Evolutionary conservation across 2,329 filamentous ascomycete genomes (phyloP), one percentile per base, ranked within the genome.

Genomic region (Colletotrichum liaoningense): DNA sequence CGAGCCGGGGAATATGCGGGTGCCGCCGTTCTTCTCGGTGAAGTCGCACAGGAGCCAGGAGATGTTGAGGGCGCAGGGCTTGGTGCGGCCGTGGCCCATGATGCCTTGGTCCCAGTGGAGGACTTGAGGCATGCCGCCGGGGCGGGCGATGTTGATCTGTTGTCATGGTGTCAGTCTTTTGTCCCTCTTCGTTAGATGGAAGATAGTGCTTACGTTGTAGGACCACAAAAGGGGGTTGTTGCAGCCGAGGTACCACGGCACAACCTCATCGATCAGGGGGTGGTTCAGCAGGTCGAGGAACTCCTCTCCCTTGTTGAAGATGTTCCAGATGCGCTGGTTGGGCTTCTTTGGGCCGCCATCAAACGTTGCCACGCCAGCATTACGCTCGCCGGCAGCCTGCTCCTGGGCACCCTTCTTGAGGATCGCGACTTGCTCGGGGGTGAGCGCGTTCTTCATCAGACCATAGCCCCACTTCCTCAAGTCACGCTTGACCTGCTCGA

Each of bases 291-390:
- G 9, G 14, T 70, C 67, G 0, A 70, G 12, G 1, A 70, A 70
- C 35, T 70, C 62, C 4, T 70, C 67, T 9, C 67, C 67, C 24
- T 70, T 70, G 54, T 70, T 70, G 62, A 70, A 5, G 28, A 70
- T 42, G 22, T 63, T 66, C 54, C 67, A 70, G 42, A 66, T 42
- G 5, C 62, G 67, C 7, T 70, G 67, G 42, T 70, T 66, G 22
- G 67, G 60, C 0, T 38, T 63, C 0, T 66, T 66, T 22, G 67
- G 67, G 0, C 62, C 67, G 19, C 62, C 67, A 4, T 70, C 67
- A 0, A 42, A 30, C 1, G 62, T 55, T 0, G 60, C 24, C 1
- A 70, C 54, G 1, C 62, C 67, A 0, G 67, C 67, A 38, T 70
- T 35, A 22, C 67, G 67, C 19, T 70, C 62, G 7, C 67, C 62